Evolutionary conservation across 2,329 filamentous ascomycete species (phyloP), one percentile per base, ranked within the genome.

Genomic region (Elsinoe arachidis): DNA sequence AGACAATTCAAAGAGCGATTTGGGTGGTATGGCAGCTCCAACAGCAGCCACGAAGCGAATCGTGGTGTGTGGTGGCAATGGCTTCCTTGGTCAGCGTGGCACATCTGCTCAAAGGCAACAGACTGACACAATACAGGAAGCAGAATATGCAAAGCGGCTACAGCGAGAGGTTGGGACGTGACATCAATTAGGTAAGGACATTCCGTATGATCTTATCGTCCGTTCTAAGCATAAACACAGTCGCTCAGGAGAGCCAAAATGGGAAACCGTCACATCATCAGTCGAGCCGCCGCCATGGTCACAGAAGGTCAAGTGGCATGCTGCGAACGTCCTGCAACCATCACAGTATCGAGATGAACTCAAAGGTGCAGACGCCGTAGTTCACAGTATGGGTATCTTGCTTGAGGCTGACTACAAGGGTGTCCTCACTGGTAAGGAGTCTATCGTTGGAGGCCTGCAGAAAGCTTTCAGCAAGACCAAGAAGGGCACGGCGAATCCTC

Each of bases 361-460:
- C 61, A 80, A 83, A 63, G 83, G 81, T 58, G 88, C 90, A 60
- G 83, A 90, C 70, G 91, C 85, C 58, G 91, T 97, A 23, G 86
- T 99, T 47, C 93, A 99, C 78, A 90, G 81, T 67, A 91, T 97
- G 86, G 93, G 93, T 9, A 96, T 99, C 65, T 80, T 99, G 15
- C 82, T 99, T 9, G 93, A 99, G 76, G 90, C 91, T 52, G 93
- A 99, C 76, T 99, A 99, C 82, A 99, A 99, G 74, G 88, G 87
- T 64, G 86, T 96, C 14, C 70, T 99, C 23, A 86, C 84, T 17
- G 93, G 93, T 53, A 84, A 82, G 60, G 91, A 96, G 66, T 90
- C 88, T 0, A 84, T 90, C n/a, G 73, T 95, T 55, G 73, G 83
- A 5, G 92, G 90, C 1, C 76, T 99, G 12, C 81, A 82, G 61